A percentile compares a stretch with the other conserved stretches of the same genome.
Conservation (phyloP, 2,329 filamentous ascomycete genomes). For the Colletotrichum kahawae region DNA sequence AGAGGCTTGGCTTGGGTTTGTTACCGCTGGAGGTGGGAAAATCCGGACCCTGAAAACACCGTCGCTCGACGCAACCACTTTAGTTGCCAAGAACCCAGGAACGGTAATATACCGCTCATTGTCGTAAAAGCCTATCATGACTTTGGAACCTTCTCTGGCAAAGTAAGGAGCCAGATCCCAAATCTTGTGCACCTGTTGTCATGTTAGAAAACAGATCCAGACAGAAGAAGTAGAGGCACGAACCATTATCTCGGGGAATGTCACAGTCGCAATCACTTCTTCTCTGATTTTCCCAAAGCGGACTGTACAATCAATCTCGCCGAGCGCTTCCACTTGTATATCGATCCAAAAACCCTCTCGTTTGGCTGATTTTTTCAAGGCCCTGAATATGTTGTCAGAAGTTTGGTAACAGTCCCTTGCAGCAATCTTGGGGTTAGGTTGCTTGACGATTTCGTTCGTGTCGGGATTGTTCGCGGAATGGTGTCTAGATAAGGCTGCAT, state of each 20-base stretch:
- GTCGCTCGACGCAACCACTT: too few relatives aligned
- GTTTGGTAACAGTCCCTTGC: background rate
- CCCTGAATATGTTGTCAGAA: background rate
- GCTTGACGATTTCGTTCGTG: background rate
- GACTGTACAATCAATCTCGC: background rate
- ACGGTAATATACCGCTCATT: too few relatives aligned
- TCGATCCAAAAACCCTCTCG: background rate
- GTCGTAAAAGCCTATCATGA: too few relatives aligned
- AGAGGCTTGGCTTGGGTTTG: background rate
- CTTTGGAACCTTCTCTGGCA: too few relatives aligned
- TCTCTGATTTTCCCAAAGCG: background rate
- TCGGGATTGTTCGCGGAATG: background rate
- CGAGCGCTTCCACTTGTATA: background rate
- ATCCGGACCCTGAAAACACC: too few relatives aligned
- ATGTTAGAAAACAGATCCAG: too few relatives aligned
- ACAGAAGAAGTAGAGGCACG: too few relatives aligned
- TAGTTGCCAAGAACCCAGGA: too few relatives aligned
- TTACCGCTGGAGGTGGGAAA: too few relatives aligned
- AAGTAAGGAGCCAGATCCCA: too few relatives aligned
- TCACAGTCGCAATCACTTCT: background rate
- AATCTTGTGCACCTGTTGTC: too few relatives aligned
- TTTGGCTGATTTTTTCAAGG: background rate
- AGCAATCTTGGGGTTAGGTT: background rate
- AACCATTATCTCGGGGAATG: background rate
- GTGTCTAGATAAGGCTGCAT: background rate